Evolutionary conservation across 768 basidiomycete genomes (phyloP).

Genomic region (Termitomyces bulborhizus): DNA sequence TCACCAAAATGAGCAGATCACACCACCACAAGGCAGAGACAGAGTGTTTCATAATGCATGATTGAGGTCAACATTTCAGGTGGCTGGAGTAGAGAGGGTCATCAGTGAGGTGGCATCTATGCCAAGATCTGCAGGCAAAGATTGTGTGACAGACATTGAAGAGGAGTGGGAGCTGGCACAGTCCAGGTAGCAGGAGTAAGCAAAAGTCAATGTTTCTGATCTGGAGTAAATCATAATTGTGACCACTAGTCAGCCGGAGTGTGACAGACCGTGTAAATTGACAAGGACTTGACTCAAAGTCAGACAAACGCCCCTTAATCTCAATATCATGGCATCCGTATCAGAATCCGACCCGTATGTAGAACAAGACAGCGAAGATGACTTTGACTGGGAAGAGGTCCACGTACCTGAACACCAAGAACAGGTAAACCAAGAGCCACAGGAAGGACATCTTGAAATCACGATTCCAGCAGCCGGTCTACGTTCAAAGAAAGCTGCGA

Average conservation of each 20-base stretch:
- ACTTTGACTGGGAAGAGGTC: constrained; percentile 80
- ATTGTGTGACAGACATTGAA: no score
- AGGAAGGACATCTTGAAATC: constrained; percentile 53
- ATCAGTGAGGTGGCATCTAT: no score
- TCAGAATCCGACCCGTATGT: constrained; percentile 12
- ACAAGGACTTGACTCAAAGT: background rate
- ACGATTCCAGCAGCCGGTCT: constrained; percentile 40
- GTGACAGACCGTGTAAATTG: constrained; percentile 14
- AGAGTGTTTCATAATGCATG: no score
- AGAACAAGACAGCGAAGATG: constrained; percentile 51
- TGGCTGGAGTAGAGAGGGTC: no score
- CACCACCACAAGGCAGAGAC: no score
- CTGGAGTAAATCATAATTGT: background rate
- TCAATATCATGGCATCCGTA: constrained; percentile 12
- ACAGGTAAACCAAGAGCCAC: constrained; percentile 5
- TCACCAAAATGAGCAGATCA: no score
- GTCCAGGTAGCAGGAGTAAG: no score
- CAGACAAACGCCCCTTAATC: constrained; percentile 1
- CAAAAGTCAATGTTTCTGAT: no score
- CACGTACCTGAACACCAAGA: constrained; percentile 42
- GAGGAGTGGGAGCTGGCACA: no score
- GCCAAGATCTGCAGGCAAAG: no score
- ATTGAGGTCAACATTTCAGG: no score
- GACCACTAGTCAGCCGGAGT: constrained; percentile 6
- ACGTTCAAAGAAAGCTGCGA: constrained; percentile 28